Evolutionary conservation across 129 eudicot genomes (phyloP).

Genomic region (Helianthus tuberosus): DNA sequence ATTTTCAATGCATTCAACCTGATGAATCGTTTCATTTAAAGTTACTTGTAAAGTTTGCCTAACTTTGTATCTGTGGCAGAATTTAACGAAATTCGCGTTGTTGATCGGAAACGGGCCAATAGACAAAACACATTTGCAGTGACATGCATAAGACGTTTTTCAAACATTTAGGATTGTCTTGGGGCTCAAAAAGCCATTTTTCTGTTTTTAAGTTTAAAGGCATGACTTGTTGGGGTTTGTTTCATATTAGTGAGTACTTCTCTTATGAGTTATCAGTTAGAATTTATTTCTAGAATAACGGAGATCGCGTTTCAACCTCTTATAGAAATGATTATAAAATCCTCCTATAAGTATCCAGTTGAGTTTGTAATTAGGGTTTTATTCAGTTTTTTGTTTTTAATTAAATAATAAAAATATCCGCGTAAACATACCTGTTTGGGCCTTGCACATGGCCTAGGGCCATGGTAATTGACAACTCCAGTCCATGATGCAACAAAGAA

Average conservation of each 20-base stretch:
- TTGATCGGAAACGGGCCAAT: too few species aligned
- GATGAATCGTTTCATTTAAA: too few species aligned
- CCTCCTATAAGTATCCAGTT: background rate
- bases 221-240: background rate
- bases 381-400: background rate
- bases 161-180: background rate
- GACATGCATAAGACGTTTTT: too few species aligned
- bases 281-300: background rate
- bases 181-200: background rate
- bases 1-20: too few species aligned
- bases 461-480: slow-evolving; percentile 95
- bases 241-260: background rate
- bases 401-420: background rate
- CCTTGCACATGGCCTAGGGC: slow-evolving; percentile 89
- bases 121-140: too few species aligned
- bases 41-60: too few species aligned
- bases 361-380: background rate
- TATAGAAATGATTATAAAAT: background rate
- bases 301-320: background rate
- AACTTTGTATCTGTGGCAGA: too few species aligned
- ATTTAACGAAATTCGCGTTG: too few species aligned
- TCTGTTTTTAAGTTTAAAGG: background rate
- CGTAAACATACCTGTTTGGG: slow-evolving; percentile 69
- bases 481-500: slow-evolving; percentile 99
- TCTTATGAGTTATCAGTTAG: background rate